Percentiles rank a stretch among this genome's conserved stretches.
Conservation (phyloP, 371 early-diverging fungal genomes). For the Actinomortierella wolfii region DNA sequence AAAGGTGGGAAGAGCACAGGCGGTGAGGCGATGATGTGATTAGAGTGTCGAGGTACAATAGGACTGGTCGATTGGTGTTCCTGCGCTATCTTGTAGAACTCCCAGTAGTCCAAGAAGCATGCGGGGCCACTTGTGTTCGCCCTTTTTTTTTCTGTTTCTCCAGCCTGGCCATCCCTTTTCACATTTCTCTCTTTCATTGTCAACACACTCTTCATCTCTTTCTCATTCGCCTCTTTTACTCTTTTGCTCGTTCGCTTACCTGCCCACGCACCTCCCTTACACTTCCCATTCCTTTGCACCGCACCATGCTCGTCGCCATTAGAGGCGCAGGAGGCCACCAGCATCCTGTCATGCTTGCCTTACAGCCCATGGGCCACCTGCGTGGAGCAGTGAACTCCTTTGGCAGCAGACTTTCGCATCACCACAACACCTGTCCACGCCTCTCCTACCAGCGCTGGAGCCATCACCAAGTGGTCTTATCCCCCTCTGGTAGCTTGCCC, state of each 20-base stretch:
- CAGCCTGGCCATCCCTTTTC: neutral
- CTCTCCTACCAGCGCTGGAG: constrained; percentile 10
- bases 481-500: constrained; percentile 11
- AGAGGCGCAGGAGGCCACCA: constrained; percentile 12
- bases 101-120: no score
- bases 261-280: neutral
- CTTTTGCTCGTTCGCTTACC: neutral
- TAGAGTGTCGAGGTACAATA: no score
- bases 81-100: no score
- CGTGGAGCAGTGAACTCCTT: neutral
- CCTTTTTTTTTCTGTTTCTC: neutral
- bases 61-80: no score
- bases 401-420: neutral
- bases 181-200: neutral
- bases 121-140: no score
- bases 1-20: no score
- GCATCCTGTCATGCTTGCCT: constrained; percentile 6
- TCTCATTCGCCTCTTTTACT: neutral
- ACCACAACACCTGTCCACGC: constrained; percentile 21
- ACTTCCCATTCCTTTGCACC: no score
- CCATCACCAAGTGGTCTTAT: neutral
- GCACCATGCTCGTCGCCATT: constrained; percentile 10
- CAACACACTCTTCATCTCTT: neutral
- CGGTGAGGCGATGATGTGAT: no score
- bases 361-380: constrained; percentile 7